These are phyloP conservation scores for Ustilago lituana DNA, from an alignment of 1,284 basidiomycete species.

Conservation along the genomic window DNA sequence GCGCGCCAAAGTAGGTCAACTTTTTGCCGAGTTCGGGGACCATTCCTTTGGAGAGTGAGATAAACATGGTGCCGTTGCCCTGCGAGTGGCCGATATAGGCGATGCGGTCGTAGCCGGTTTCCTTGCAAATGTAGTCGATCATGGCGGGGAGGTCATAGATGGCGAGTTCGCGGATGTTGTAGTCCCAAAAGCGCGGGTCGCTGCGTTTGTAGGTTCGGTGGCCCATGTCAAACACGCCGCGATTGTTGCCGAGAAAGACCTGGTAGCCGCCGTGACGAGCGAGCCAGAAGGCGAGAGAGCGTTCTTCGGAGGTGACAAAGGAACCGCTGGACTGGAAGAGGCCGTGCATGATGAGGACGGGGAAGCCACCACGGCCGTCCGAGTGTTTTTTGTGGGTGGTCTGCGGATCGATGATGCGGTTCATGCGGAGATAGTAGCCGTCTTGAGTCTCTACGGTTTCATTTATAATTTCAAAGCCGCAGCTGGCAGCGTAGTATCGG, in stretches of 20 bases:
- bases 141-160: slow-evolving; percentile 74
- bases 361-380: slow-evolving; percentile 71
- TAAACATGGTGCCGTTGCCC: slow-evolving; percentile 71
- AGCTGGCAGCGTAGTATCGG: slow-evolving; percentile 72
- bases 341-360: slow-evolving; percentile 74
- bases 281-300: slow-evolving; percentile 74
- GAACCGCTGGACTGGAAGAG: slow-evolving; percentile 75
- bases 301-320: slow-evolving; percentile 75
- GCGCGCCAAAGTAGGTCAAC: slow-evolving; percentile 73
- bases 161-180: slow-evolving; percentile 74
- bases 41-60: slow-evolving; percentile 70
- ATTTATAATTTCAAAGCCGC: slow-evolving; percentile 73
- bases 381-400: slow-evolving; percentile 66
- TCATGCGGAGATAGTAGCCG: slow-evolving; percentile 72
- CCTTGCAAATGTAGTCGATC: slow-evolving; percentile 72
- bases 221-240: slow-evolving; percentile 75
- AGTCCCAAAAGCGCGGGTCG: slow-evolving; percentile 75
- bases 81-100: slow-evolving; percentile 73
- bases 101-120: slow-evolving; percentile 73
- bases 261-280: slow-evolving; percentile 72
- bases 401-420: slow-evolving; percentile 71
- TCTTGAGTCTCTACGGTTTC: slow-evolving; percentile 74
- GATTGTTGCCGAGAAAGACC: slow-evolving; percentile 74
- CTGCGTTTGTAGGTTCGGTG: slow-evolving; percentile 70
- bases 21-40: slow-evolving; percentile 72